These are phyloP conservation scores for Aspergillus baeticus DNA, from an alignment of 495 filamentous ascomycete genomes.

Conservation along the genomic window DNA sequence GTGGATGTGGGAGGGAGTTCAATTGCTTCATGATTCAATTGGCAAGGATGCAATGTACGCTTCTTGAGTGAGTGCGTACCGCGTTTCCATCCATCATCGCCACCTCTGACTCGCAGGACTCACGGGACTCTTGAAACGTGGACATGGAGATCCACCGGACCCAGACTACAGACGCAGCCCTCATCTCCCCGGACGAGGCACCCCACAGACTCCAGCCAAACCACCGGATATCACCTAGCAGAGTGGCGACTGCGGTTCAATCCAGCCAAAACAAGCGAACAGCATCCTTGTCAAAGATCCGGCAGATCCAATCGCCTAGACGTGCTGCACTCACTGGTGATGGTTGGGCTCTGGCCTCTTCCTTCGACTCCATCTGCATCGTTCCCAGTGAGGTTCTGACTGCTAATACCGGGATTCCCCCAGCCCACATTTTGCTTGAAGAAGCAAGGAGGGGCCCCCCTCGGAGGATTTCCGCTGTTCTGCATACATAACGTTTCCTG, in stretches of 20 bases:
- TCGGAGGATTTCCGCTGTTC: conserved; percentile 7
- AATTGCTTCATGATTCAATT: no score
- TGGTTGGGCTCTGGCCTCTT: no score
- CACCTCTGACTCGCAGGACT: conserved; percentile 1
- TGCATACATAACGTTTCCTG: background rate
- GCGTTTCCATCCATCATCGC: background rate
- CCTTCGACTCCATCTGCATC: background rate
- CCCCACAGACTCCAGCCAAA: background rate
- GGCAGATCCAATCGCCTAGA: background rate
- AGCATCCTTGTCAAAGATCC: background rate
- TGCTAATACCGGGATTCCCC: conserved; percentile 26
- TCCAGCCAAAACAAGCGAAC: conserved; percentile 3
- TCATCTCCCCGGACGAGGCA: conserved; percentile 4
- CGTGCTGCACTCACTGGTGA: no score
- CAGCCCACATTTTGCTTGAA: conserved; percentile 18
- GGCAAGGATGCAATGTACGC: background rate
- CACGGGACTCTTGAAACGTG: background rate
- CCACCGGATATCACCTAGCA: background rate
- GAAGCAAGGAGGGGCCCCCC: background rate
- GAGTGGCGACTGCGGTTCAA: background rate
- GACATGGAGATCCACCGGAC: background rate
- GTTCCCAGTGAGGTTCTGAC: no score
- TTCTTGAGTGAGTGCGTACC: background rate
- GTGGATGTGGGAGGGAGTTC: background rate
- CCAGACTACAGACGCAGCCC: background rate